Percentiles rank a stretch among this genome's conserved stretches.
Evolutionary conservation across 768 basidiomycete species (phyloP).

Genomic region (Tephrocybe rancida): DNA sequence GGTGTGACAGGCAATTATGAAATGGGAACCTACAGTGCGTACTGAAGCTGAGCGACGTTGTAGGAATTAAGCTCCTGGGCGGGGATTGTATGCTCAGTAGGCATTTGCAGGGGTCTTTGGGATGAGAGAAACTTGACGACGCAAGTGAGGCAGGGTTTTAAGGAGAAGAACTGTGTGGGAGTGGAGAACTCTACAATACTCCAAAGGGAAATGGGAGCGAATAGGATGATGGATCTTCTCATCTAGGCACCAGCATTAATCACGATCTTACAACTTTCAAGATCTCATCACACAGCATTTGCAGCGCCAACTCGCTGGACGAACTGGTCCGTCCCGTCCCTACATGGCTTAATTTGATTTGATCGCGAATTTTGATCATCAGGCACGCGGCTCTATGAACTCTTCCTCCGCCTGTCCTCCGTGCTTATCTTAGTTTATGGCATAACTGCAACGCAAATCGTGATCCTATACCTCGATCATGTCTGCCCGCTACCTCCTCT

Average conservation of each 20-base stretch:
- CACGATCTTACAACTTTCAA: too few species aligned
- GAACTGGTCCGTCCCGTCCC: constrained; percentile 10
- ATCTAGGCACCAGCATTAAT: constrained; percentile 22
- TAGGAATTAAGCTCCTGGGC: constrained; percentile 51
- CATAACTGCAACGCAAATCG: constrained; percentile 18
- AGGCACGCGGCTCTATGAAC: too few species aligned
- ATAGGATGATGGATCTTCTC: constrained; percentile 24
- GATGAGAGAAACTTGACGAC: constrained; percentile 1
- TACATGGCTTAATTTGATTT: constrained; percentile 18
- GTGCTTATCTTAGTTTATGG: constrained; percentile 12
- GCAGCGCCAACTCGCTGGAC: neutral
- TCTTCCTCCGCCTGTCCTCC: constrained; percentile 1
- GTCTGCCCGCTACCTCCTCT: too few species aligned
- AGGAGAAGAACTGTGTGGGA: constrained; percentile 4
- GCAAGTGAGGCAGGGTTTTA: constrained; percentile 19
- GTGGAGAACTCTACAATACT: too few species aligned
- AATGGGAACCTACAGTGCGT: constrained; percentile 50
- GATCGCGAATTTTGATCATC: too few species aligned
- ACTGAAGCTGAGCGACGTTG: constrained; percentile 66
- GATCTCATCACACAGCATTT: constrained; percentile 6
- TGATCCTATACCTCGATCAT: constrained; percentile 20
- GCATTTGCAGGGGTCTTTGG: constrained; percentile 43
- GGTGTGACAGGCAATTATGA: constrained; percentile 24
- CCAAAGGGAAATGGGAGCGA: constrained; percentile 22
- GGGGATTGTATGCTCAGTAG: constrained; percentile 47